Evolutionary conservation across 164 flowering plant species (phyloP).

Genomic region (Sextonia rubra): DNA sequence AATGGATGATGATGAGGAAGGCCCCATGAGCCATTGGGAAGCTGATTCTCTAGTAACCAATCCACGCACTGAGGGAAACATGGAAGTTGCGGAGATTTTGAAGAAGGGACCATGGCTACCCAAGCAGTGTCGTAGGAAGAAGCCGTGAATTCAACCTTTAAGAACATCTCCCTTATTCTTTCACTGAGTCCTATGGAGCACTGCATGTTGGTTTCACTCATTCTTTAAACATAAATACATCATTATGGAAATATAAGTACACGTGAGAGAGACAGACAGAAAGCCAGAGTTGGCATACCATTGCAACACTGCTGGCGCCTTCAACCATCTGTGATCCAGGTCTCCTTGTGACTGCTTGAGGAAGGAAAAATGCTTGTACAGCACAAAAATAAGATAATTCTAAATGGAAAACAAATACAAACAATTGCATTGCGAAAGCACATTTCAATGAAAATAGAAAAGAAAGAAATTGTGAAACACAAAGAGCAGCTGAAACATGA

Average conservation of each 20-base stretch:
- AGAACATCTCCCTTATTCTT: slow-evolving; percentile 52
- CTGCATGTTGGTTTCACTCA: neutral
- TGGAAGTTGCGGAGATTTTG: slow-evolving; percentile 37
- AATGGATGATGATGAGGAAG: slow-evolving; percentile 35
- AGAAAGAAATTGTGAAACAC: no score
- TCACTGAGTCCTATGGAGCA: slow-evolving; percentile 29
- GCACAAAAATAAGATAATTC: neutral
- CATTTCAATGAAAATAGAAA: neutral
- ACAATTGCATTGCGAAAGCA: no score
- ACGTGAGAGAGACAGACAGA: neutral
- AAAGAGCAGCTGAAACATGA: no score
- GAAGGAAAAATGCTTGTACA: no score
- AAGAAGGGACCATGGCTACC: slow-evolving; percentile 94
- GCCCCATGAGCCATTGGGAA: slow-evolving; percentile 82
- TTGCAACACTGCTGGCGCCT: neutral
- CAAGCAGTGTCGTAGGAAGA: slow-evolving; percentile 95
- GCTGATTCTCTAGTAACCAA: slow-evolving; percentile 79
- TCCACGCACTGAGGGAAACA: slow-evolving; percentile 63
- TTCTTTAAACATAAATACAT: neutral
- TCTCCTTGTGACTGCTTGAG: no score
- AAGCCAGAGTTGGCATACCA: neutral
- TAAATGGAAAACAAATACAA: no score
- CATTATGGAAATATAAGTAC: no score
- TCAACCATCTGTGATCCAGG: neutral
- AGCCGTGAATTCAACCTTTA: slow-evolving; percentile 54